Evolutionary conservation across 169 alveolate genomes (phyloP), one percentile per base, ranked within the genome.

Genomic region (Theileria orientalis): DNA sequence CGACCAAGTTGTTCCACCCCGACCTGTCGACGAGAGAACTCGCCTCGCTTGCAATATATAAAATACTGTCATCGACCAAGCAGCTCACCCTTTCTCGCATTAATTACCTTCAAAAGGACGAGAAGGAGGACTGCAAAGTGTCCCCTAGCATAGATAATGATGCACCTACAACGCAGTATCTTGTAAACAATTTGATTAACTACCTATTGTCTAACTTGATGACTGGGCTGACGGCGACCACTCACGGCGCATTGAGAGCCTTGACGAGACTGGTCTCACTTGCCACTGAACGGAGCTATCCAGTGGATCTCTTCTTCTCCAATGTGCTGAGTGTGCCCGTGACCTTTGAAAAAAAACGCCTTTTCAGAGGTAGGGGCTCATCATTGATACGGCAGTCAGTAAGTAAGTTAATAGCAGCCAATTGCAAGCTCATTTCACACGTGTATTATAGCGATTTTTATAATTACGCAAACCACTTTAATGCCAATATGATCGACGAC

Each of bases 171-270:
- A 23, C n/a, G 14, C 30, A 54, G 37, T 54, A 13, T 33, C 11
- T 33, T 13, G 37, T 54, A 9, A 54, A 27, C 3, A 13, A 27
- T n/a, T 27, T 54, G 33, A 54, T 54, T 2, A 25, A 54, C 41
- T 54, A 54, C 35, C 37, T 54, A 2, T 23, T 61, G 59, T 16
- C 14, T 7, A 67, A 19, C 30, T 63, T 69, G 9, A 19, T 19
- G 49, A 35, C 79, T 14, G 30, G 41, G 27, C 44, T 42, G 13
- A 33, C 61, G 51, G 74, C 71, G 6, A 29, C 57, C 5, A 76
- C 60, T 46, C 85, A 76, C 79, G 85, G 85, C 8, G 40, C 79
- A 5, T 42, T 76, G 9, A 64, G 85, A 41, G 79, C 80, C 25
- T 30, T 76, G 68, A 32, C 74, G 30, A 56, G 69, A 32, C 25